These are phyloP conservation scores for Ogataea methanolica DNA, from an alignment of 805 yeast genomes.

Conservation along the genomic window DNA sequence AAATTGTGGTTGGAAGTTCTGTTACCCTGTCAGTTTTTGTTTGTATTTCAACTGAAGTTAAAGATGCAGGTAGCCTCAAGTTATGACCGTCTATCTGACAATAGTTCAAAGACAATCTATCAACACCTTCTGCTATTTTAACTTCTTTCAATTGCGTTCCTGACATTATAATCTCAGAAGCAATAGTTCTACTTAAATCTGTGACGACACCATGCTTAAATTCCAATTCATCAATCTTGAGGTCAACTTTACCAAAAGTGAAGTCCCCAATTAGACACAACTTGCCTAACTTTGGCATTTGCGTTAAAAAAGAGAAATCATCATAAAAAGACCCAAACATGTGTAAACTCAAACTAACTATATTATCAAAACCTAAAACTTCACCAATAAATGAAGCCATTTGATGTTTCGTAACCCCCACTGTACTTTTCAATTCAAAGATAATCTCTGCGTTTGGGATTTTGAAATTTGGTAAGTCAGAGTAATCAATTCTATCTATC, in stretches of 20 bases:
- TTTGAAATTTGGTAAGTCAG: neutral
- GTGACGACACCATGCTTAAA: neutral
- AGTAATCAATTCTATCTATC: neutral
- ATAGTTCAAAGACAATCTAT: neutral
- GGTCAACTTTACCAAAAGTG: neutral
- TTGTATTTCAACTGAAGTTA: neutral
- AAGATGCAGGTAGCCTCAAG: neutral
- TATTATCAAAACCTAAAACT: neutral
- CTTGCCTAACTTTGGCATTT: neutral
- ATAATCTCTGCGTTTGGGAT: neutral
- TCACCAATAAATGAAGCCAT: neutral
- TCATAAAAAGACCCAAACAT: neutral
- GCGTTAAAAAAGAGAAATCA: neutral
- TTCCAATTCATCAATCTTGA: neutral
- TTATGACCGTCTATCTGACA: neutral
- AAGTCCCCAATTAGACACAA: neutral
- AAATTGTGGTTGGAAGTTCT: neutral
- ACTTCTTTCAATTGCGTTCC: neutral
- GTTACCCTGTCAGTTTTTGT: neutral
- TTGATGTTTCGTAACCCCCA: neutral
- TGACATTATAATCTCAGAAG: neutral
- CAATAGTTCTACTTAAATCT: neutral
- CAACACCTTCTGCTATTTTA: neutral
- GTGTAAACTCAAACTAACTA: neutral
- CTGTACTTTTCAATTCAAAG: no score